Percentiles rank a stretch among this genome's conserved stretches.
phyloP scores from a whole-genome alignment of 257 asterid species.

The Nicotiana tomentosiformis region DNA sequence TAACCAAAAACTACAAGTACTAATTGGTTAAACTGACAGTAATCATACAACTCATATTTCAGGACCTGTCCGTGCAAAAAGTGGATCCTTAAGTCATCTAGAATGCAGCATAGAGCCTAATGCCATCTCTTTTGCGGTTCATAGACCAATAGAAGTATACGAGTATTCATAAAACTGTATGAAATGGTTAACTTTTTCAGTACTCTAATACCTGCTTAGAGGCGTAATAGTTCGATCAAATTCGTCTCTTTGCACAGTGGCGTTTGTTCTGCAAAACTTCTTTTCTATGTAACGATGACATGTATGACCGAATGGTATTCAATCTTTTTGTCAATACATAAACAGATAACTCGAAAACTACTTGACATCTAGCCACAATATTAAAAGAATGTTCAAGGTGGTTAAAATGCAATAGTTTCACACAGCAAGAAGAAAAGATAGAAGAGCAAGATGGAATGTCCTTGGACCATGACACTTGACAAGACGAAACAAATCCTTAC shows the following conservation, averaged over 20 bases:
- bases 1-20: not conserved
- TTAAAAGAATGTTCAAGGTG: not conserved
- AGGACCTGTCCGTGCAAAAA: not conserved
- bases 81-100: not conserved
- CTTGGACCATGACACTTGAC: not conserved
- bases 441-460: not conserved
- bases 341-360: not conserved
- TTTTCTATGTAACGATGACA: not conserved
- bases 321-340: not conserved
- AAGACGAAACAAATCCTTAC: conserved; percentile 17
- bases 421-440: not conserved
- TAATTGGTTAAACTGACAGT: not conserved
- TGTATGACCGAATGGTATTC: not conserved
- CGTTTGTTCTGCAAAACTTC: not conserved
- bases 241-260: not conserved
- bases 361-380: not conserved
- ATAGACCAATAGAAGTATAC: not conserved
- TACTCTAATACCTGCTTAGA: not conserved
- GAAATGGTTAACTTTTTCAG: not conserved
- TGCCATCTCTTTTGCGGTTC: not conserved
- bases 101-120: not conserved
- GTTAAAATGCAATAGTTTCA: not conserved
- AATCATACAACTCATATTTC: not conserved
- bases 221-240: not conserved
- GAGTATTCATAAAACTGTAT: not conserved